A percentile compares a stretch with the other conserved stretches of the same genome.
Conservation (phyloP, 106 monocot genomes). For the Acorus gramineus region DNA sequence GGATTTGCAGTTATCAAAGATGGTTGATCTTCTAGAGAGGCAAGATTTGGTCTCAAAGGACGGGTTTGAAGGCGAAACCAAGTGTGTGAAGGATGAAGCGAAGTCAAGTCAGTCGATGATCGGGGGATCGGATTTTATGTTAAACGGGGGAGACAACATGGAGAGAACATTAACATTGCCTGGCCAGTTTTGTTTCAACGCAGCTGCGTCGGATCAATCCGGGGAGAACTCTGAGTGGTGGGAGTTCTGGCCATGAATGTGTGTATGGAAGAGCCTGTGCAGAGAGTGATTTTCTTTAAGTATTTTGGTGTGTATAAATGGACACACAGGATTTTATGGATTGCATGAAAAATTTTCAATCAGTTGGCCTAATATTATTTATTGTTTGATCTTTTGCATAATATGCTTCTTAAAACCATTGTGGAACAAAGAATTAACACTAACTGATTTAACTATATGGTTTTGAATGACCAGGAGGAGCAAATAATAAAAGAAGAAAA, state of each 20-base stretch:
- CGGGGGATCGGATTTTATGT: not conserved
- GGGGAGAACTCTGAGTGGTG: conserved; percentile 30
- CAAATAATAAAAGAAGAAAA: no score
- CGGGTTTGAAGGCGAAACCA: conserved; percentile 9
- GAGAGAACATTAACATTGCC: conserved; percentile 1
- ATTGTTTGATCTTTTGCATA: no score
- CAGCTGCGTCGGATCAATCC: conserved; percentile 23
- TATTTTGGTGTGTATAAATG: no score
- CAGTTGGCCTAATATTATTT: no score
- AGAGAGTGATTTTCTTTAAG: no score
- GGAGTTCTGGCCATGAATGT: conserved; percentile 40
- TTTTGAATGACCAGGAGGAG: no score
- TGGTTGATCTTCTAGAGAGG: conserved; percentile 29
- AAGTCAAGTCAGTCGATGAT: conserved; percentile 1
- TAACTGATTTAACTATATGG: no score
- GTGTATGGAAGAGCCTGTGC: no score
- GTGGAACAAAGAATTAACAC: no score
- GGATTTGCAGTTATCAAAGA: conserved; percentile 26
- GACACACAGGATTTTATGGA: no score
- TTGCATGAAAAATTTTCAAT: no score
- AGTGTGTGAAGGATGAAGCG: conserved; percentile 5
- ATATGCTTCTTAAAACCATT: no score
- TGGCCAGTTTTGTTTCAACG: conserved; percentile 19
- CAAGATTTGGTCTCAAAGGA: conserved; percentile 19
- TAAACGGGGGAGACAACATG: not conserved